Evolutionary conservation across 352 stramenopile genomes (phyloP).

Genomic region (Globisporangium ultimum): DNA sequence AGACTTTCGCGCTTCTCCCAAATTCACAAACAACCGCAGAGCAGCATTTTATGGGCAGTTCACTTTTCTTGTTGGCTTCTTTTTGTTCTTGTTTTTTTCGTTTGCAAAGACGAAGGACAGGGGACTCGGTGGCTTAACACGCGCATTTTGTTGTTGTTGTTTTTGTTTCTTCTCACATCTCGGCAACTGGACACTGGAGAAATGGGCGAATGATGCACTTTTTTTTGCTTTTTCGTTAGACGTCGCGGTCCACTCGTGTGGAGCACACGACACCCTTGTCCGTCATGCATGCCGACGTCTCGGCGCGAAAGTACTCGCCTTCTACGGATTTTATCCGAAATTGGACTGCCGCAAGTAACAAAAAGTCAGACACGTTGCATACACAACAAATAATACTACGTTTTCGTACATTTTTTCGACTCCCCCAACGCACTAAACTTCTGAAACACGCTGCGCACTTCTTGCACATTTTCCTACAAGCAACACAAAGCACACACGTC

Average conservation of each 20-base stretch:
- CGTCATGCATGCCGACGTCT: conserved; percentile 67
- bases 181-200: no score
- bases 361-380: neutral
- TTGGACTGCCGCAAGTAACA: conserved; percentile 38
- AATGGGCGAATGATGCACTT: neutral
- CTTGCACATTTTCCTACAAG: conserved; percentile 46
- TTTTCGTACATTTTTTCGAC: conserved; percentile 60
- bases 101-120: no score
- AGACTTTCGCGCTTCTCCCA: no score
- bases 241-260: conserved; percentile 64
- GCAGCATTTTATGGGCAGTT: no score
- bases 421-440: conserved; percentile 65
- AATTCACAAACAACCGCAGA: no score
- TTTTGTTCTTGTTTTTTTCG: no score
- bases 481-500: conserved; percentile 1
- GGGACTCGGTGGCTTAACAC: no score
- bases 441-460: conserved; percentile 62
- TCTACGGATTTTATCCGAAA: conserved; percentile 83
- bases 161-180: no score
- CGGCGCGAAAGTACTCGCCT: conserved; percentile 69
- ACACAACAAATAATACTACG: conserved; percentile 9
- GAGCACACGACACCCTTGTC: conserved; percentile 78
- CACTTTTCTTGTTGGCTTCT: no score
- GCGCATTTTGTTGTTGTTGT: no score
- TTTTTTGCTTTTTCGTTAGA: conserved; percentile 23